Evolutionary conservation across 2,329 filamentous ascomycete species (phyloP).

Genomic region (Aspergillus sp.): DNA sequence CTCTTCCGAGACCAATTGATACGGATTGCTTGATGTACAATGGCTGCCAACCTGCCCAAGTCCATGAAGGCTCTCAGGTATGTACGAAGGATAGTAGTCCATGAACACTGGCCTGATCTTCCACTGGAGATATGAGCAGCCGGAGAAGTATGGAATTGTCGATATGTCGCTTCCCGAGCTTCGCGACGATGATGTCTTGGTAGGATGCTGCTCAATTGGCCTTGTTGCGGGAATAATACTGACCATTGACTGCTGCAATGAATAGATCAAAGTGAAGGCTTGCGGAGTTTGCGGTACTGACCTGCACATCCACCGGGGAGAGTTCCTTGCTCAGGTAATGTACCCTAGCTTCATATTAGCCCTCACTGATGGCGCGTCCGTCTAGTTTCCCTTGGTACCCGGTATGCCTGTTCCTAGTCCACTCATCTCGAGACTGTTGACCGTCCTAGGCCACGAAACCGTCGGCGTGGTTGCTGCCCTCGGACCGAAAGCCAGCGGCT

Average conservation of each 20-base stretch:
- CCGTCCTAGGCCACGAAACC: conserved; percentile 52
- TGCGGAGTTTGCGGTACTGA: conserved; percentile 55
- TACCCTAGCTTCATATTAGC: conserved; percentile 5
- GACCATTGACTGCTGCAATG: background rate
- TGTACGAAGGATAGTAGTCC: conserved; percentile 12
- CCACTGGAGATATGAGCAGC: conserved; percentile 48
- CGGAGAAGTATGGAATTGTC: conserved; percentile 52
- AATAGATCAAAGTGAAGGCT: conserved; percentile 56
- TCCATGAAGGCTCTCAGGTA: conserved; percentile 56
- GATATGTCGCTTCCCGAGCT: conserved; percentile 53
- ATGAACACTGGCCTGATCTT: conserved; percentile 1
- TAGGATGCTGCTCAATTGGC: conserved; percentile 14
- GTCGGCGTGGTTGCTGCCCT: conserved; percentile 55
- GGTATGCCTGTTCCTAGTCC: conserved; percentile 10
- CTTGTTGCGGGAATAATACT: background rate
- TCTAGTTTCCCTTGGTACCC: conserved; percentile 55
- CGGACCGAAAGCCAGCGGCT: conserved; percentile 50
- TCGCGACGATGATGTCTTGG: conserved; percentile 51
- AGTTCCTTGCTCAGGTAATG: conserved; percentile 50
- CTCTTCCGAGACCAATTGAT: too few species aligned
- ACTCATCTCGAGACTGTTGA: conserved; percentile 3
- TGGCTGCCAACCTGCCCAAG: conserved; percentile 37
- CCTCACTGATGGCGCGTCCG: conserved; percentile 5
- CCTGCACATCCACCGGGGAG: conserved; percentile 51
- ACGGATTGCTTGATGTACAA: too few species aligned